These are phyloP conservation scores for Polyporus tsugae DNA, from an alignment of 1,284 basidiomycete genomes.

Conservation along the genomic window DNA sequence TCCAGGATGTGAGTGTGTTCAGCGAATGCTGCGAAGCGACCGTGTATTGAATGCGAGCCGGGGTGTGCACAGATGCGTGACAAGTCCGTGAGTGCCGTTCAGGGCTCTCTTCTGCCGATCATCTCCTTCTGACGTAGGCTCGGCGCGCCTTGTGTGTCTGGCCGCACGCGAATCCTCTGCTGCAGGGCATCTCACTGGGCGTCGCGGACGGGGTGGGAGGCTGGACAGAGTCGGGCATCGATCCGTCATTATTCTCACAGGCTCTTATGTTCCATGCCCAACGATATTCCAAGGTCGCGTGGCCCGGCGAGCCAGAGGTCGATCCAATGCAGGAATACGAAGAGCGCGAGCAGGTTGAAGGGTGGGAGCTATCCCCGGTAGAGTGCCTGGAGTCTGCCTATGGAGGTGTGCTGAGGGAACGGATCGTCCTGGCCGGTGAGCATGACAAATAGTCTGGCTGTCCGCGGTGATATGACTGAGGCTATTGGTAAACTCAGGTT, in stretches of 20 bases:
- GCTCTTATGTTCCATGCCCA: conserved; percentile 78
- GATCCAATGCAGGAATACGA: conserved; percentile 60
- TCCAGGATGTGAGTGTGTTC: conserved; percentile 66
- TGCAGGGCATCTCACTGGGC: conserved; percentile 78
- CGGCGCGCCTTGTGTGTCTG: not conserved
- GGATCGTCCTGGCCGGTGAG: conserved; percentile 77
- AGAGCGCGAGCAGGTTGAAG: conserved; percentile 60
- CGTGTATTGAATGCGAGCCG: not conserved
- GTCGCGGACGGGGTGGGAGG: conserved; percentile 78
- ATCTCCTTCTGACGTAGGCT: not conserved
- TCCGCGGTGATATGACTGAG: not conserved
- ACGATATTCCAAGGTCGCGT: conserved; percentile 70
- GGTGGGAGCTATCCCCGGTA: conserved; percentile 74
- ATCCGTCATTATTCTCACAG: conserved; percentile 81
- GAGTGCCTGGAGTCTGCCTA: conserved; percentile 80
- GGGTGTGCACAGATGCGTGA: conserved; percentile 15
- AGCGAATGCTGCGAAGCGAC: not conserved
- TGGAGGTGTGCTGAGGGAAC: conserved; percentile 74
- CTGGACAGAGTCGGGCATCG: conserved; percentile 81
- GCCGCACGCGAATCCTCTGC: not conserved
- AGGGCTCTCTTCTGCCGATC: conserved; percentile 41
- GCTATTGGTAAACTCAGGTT: conserved; percentile 57
- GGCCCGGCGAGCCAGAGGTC: conserved; percentile 74
- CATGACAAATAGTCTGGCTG: conserved; percentile 2
- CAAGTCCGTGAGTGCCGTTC: conserved; percentile 54